These are phyloP conservation scores for Atkinsonella texensis DNA, from an alignment of 2,329 filamentous ascomycete genomes.

Conservation along the genomic window DNA sequence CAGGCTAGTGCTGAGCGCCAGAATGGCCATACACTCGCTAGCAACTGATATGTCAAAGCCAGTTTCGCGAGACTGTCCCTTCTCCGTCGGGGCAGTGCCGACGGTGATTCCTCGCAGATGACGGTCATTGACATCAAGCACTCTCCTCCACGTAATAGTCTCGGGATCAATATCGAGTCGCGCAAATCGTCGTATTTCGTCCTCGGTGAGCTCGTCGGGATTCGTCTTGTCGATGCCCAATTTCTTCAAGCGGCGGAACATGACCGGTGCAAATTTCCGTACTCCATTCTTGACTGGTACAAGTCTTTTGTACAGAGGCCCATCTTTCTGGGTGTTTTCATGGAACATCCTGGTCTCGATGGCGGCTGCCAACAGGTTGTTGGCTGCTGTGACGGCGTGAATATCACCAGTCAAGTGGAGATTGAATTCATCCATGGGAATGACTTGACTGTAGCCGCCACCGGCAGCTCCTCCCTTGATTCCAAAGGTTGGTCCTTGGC, in stretches of 20 bases:
- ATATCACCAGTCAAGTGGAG: conserved; percentile 96
- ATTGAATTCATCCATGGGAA: conserved; percentile 99
- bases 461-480: conserved; percentile 98
- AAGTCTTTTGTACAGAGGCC: conserved; percentile 71
- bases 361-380: conserved; percentile 90
- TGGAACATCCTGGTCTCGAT: conserved; percentile 99
- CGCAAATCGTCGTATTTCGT: conserved; percentile 82
- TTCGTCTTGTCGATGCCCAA: conserved; percentile 92
- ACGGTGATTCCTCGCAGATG: conserved; percentile 84
- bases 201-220: conserved; percentile 78
- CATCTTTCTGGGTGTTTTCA: conserved; percentile 89
- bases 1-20: conserved; percentile 81
- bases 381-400: conserved; percentile 91
- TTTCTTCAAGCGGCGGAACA: conserved; percentile 91
- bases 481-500: conserved; percentile 93
- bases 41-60: conserved; percentile 97
- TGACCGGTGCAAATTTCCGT: conserved; percentile 74
- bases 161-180: conserved; percentile 91
- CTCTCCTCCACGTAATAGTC: conserved; percentile 93
- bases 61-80: conserved; percentile 75
- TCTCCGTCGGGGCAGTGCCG: conserved; percentile 80
- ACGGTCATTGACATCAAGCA: conserved; percentile 93
- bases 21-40: conserved; percentile 95
- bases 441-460: conserved; percentile 96
- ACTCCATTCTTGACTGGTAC: conserved; percentile 85